Base-by-base conservation (phyloP, 164 flowering plant species). In the Saururus chinensis region DNA sequence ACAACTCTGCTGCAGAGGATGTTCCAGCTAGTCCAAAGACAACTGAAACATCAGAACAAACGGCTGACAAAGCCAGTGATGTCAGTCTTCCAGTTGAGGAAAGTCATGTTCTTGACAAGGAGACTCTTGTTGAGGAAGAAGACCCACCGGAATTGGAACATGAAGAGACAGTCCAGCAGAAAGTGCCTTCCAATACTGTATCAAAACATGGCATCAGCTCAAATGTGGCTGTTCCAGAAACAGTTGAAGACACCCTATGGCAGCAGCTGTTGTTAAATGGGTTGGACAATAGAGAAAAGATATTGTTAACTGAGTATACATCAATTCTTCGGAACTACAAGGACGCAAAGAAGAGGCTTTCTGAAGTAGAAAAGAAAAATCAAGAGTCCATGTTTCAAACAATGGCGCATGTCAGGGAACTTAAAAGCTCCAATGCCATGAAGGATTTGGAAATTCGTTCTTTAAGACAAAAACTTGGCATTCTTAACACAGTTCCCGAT, bases 251-350 rank as follows among this genome's bases (percentile, higher is more conserved):
- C 66, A 53, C 63, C 26, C 82, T 79, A 4, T 84, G 85, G 86
- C 78, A 76, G 73, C 70, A 77, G 52, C 45, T 82, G 59, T 73
- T 79, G 60, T 19, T 75, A n/a, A 72, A 69, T 40, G 84, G 82
- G 16, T 12, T 79, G 59, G 89, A 82, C n/a, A 82, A 82, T 48
- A 76, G 84, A 63, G 96, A 85, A 60, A 85, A 78, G 71, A 45
- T 68, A 60, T 68, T 87, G 23, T 70, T 87, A 56, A 76, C 81
- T 16, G 87, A 85, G 73, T 87, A 87, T 69, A 81, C 84, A 40
- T 42, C 74, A 6, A 76, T 80, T 62, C 81, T 89, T 35, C 64
- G 73, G 17, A 79, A 78, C 45, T 82, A 76, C 53, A 85, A 78
- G 64, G 86, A 83, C 20, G 72, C 78, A 25, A 87, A 77, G 74